Percentiles rank a stretch among this genome's conserved stretches.
phyloP scores from a whole-genome alignment of 768 basidiomycete species.

The Lyophyllum semitale region DNA sequence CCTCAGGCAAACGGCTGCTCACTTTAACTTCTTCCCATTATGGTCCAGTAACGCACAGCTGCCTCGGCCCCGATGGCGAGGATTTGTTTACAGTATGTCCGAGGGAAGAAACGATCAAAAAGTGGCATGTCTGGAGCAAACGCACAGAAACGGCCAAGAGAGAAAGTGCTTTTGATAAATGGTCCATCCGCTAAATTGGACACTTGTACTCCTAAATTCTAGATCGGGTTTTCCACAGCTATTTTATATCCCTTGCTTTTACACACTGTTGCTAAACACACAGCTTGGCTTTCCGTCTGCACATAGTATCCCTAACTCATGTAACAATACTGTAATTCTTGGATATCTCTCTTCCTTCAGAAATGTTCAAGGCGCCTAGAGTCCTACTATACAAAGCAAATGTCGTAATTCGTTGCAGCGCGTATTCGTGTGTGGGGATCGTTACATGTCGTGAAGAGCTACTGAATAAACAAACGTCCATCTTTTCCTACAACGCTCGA shows the following conservation, averaged over 20 bases:
- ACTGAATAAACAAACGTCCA: not conserved
- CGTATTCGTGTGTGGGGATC: constrained; percentile 3
- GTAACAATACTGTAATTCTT: not conserved
- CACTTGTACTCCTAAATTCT: not conserved
- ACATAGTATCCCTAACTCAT: not conserved
- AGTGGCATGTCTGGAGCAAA: constrained; percentile 70
- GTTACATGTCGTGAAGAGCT: constrained; percentile 4
- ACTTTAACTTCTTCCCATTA: constrained; percentile 59
- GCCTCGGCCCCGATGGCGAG: constrained; percentile 63
- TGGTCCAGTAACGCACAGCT: constrained; percentile 58
- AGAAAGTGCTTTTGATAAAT: constrained; percentile 48
- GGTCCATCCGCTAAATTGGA: constrained; percentile 40
- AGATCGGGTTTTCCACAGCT: not conserved
- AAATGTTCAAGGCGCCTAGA: not conserved
- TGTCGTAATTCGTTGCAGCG: not conserved
- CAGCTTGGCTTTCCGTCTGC: not conserved
- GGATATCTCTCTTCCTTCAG: no score
- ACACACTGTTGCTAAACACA: not conserved
- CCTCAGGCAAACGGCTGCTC: constrained; percentile 50
- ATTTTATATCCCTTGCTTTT: not conserved
- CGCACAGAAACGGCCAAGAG: constrained; percentile 31
- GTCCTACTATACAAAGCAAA: not conserved
- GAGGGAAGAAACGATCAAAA: constrained; percentile 67
- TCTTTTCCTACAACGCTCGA: not conserved
- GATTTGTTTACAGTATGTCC: constrained; percentile 66